Evolutionary conservation across 345 rosid genomes (phyloP), one percentile per base, ranked within the genome.

Genomic region (Gossypium turneri): DNA sequence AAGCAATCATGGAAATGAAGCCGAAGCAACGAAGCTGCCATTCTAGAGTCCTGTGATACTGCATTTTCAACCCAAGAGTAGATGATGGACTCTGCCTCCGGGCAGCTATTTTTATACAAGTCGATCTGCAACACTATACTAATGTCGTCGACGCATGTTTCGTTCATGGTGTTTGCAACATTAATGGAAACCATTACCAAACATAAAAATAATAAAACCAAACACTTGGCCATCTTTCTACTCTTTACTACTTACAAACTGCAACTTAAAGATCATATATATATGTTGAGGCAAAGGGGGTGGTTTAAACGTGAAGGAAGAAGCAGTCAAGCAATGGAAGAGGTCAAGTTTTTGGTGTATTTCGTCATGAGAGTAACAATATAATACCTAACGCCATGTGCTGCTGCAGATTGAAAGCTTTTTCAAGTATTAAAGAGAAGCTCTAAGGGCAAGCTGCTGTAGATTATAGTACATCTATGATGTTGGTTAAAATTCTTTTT

Each of bases 1-100:
- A 92, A 92, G 83, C 93, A 92, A 68, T 92, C 92, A 44, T 88
- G 95, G 78, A 92, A 90, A 75, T 90, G 95, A 72, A 92, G 95
- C 45, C 93, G 93, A 69, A 90, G 90, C 61, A 90, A 81, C 4
- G 92, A 90, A 67, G 93, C 92, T 0, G 97, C 92, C 90, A 92
- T 92, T 82, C 93, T 84, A 22, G 90, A 81, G 77, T 92, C 95
- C 41, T 83, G 80, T 50, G 86, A 66, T 19, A 90, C 80, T 3
- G 97, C 88, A 43, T 62, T 83, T 76, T 88, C 79, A 17, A 90
- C 94, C 89, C 81, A 82, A 1, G 92, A 82, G 66, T 86, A 88
- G 75, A 94, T 80, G 7, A 85, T 70, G 61, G 93, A 74, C 73
- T 92, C 89, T 15, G 90, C 93, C 70, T 87, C 89, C 0, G 97